phyloP scores from a whole-genome alignment of 257 asterid genomes.

The Paraleonurus japonicus region DNA sequence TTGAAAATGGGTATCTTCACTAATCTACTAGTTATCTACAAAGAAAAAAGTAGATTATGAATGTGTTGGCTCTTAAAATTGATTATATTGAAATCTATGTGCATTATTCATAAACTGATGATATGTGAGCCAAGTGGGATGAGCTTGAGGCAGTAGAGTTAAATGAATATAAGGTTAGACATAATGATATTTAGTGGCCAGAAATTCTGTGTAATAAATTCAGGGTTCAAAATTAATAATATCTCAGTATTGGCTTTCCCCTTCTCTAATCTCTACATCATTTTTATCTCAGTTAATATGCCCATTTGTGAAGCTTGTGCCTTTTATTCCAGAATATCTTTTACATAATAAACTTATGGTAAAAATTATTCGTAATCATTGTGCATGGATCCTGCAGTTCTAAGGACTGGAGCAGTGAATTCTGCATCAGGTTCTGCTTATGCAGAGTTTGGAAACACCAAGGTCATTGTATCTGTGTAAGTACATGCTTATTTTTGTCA shows the following conservation, averaged over 20 bases:
- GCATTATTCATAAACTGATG: not conserved
- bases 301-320: constrained; percentile 3
- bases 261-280: not conserved
- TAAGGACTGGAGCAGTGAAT: constrained; percentile 87
- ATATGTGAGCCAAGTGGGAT: not conserved
- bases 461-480: constrained; percentile 97
- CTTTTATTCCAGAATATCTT: not conserved
- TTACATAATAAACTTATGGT: constrained; percentile 8
- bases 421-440: constrained; percentile 98
- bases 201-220: not conserved
- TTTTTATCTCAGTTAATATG: not conserved
- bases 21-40: not conserved
- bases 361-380: constrained; percentile 3
- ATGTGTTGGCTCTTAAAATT: constrained; percentile 1
- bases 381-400: constrained; percentile 48
- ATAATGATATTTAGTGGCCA: not conserved
- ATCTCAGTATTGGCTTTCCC: not conserved
- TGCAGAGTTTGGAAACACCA: constrained; percentile 94
- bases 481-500: constrained; percentile 23
- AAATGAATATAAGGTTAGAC: not conserved
- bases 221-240: not conserved
- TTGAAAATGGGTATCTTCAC: not conserved
- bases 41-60: not conserved
- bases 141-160: not conserved
- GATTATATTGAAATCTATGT: not conserved